These are phyloP conservation scores for Syzygium oleosum DNA, from an alignment of 345 rosid species.

Conservation along the genomic window DNA sequence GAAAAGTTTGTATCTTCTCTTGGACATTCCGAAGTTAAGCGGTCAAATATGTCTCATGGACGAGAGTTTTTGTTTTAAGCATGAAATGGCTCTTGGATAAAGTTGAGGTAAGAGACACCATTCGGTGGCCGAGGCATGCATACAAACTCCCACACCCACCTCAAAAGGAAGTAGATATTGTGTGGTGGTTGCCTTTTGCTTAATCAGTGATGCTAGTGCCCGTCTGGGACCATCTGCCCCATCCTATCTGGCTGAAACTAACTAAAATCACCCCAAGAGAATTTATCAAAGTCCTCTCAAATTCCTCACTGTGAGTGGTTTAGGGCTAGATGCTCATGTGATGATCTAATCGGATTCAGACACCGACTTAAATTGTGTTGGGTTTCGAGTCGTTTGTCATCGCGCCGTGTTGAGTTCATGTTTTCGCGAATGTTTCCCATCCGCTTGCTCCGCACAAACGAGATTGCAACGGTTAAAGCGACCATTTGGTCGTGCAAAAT, in stretches of 20 bases:
- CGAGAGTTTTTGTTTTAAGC: not conserved
- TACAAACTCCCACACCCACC: not conserved
- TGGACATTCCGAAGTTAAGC: not conserved
- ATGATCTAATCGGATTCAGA: not conserved
- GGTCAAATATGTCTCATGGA: not conserved
- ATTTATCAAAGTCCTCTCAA: not conserved
- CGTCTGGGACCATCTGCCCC: not conserved
- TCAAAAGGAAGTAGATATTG: not conserved
- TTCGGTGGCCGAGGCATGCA: not conserved
- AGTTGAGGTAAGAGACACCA: not conserved
- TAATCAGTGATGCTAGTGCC: not conserved
- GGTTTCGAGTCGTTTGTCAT: not conserved
- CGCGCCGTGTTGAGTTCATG: not conserved
- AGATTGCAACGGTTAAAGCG: not conserved
- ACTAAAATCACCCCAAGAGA: not conserved
- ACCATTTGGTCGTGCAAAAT: not conserved
- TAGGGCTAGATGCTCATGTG: not conserved
- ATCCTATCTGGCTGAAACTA: not conserved
- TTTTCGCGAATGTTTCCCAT: not conserved
- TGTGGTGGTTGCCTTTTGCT: not conserved
- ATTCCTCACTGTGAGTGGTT: not conserved
- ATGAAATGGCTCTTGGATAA: not conserved
- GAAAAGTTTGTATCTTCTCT: not conserved
- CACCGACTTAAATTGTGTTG: not conserved
- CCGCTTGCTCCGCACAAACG: not conserved